Evolutionary conservation across 2,329 filamentous ascomycete species (phyloP).

Genomic region (Cryphonectria parasitica): DNA sequence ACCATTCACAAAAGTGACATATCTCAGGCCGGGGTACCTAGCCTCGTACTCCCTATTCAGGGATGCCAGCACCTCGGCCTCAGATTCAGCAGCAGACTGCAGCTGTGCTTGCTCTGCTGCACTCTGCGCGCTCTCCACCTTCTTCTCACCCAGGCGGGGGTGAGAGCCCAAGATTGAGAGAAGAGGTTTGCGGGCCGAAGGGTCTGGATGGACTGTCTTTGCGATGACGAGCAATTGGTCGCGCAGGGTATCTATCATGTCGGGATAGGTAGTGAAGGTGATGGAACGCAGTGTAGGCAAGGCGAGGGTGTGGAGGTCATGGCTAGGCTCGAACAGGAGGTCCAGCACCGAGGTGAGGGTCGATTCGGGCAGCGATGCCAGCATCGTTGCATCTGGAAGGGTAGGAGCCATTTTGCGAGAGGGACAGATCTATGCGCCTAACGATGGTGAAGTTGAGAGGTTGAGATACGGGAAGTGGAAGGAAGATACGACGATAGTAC

Average conservation of each 20-base stretch:
- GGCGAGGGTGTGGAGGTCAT: constrained; percentile 72
- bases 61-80: constrained; percentile 57
- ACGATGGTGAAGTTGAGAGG: background rate
- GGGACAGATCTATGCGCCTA: too few species aligned
- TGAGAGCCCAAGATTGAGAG: constrained; percentile 79
- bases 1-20: constrained; percentile 92
- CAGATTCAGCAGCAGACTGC: constrained; percentile 58
- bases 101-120: constrained; percentile 81
- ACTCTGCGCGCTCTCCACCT: constrained; percentile 80
- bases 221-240: constrained; percentile 62
- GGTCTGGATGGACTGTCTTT: constrained; percentile 49
- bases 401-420: constrained; percentile 20
- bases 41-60: constrained; percentile 81
- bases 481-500: background rate
- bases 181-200: constrained; percentile 59
- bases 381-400: constrained; percentile 61
- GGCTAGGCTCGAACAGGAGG: constrained; percentile 82
- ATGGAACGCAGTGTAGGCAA: constrained; percentile 64
- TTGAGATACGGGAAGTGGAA: background rate
- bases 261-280: constrained; percentile 67
- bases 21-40: constrained; percentile 80
- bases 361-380: constrained; percentile 59
- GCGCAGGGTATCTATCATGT: constrained; percentile 70
- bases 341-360: constrained; percentile 67
- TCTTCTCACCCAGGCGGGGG: constrained; percentile 80